Evolutionary conservation across 495 filamentous ascomycete species (phyloP).

Genomic region (Penicillium argentinense): DNA sequence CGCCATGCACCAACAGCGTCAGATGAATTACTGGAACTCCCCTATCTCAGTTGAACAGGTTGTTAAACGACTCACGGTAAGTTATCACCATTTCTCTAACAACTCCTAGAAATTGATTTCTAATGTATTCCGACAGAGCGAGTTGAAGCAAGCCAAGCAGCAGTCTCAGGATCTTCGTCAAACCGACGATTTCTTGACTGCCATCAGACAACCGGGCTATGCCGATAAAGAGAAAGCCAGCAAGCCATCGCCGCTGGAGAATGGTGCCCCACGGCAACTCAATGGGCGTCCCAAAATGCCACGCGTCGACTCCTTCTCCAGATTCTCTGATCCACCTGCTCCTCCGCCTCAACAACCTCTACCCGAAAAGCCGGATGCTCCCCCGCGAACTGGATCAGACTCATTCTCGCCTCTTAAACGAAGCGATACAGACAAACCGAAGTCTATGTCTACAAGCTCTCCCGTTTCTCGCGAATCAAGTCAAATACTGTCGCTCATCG

Average conservation of each 20-base stretch:
- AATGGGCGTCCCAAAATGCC: slow-evolving; percentile 53
- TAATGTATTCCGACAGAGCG: slow-evolving; percentile 55
- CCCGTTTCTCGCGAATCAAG: slow-evolving; percentile 65
- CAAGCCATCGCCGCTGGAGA: slow-evolving; percentile 39
- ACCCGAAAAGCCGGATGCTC: slow-evolving; percentile 82
- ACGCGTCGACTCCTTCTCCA: slow-evolving; percentile 54
- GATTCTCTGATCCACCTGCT: slow-evolving; percentile 87
- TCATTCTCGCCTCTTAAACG: slow-evolving; percentile 62
- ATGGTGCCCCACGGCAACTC: slow-evolving; percentile 35
- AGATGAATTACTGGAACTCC: slow-evolving; percentile 79
- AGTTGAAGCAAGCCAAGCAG: slow-evolving; percentile 83
- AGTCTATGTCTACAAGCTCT: slow-evolving; percentile 54
- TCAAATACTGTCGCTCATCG: slow-evolving; percentile 77
- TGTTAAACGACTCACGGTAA: slow-evolving; percentile 87
- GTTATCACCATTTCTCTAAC: neutral
- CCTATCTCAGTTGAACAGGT: slow-evolving; percentile 93
- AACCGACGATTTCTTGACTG: slow-evolving; percentile 76
- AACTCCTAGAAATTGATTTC: neutral
- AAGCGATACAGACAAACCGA: slow-evolving; percentile 71
- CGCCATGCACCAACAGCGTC: slow-evolving; percentile 60
- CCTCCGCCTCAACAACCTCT: slow-evolving; percentile 90
- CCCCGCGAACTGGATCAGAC: slow-evolving; percentile 44
- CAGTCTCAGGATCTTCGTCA: slow-evolving; percentile 81
- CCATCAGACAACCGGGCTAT: slow-evolving; percentile 66
- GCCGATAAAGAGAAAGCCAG: slow-evolving; percentile 61